Evolutionary conservation across 2,329 filamentous ascomycete species (phyloP).

Genomic region (Tolypocladium paradoxum): DNA sequence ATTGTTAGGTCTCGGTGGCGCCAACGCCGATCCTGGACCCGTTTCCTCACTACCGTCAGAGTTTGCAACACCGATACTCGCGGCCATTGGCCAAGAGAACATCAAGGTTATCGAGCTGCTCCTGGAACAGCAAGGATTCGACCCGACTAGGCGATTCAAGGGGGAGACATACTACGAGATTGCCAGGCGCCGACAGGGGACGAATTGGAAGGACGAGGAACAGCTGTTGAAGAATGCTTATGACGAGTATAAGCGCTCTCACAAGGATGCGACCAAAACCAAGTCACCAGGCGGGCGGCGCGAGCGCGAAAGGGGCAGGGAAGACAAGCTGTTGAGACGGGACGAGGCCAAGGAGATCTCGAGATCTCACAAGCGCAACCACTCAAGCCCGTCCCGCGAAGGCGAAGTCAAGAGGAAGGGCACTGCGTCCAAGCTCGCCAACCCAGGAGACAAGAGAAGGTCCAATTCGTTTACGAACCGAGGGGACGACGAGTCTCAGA

Average conservation of each 20-base stretch:
- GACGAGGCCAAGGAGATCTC: conserved; percentile 34
- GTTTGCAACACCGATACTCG: conserved; percentile 83
- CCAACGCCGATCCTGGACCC: conserved; percentile 58
- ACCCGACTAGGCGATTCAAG: conserved; percentile 67
- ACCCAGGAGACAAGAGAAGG: conserved; percentile 38
- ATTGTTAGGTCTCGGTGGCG: conserved; percentile 55
- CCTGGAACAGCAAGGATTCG: conserved; percentile 65
- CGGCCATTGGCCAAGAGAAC: conserved; percentile 83
- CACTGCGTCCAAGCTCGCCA: conserved; percentile 23
- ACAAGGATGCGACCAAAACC: conserved; percentile 35
- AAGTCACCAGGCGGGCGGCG: conserved; percentile 37
- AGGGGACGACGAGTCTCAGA: conserved; percentile 37
- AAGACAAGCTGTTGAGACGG: conserved; percentile 31
- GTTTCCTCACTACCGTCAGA: conserved; percentile 51
- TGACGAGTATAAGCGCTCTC: conserved; percentile 48
- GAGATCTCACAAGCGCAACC: conserved; percentile 32
- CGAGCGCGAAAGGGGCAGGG: conserved; percentile 28
- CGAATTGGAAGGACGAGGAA: conserved; percentile 83
- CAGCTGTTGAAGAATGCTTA: conserved; percentile 68
- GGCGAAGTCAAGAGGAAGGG: conserved; percentile 33
- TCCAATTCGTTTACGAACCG: conserved; percentile 30
- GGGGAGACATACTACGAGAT: conserved; percentile 82
- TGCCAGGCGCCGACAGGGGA: conserved; percentile 69
- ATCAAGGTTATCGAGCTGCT: conserved; percentile 75
- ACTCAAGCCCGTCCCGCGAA: conserved; percentile 38